Base-by-base conservation (phyloP, 2,329 filamentous ascomycete genomes). In the Xylariaceae sp. region DNA sequence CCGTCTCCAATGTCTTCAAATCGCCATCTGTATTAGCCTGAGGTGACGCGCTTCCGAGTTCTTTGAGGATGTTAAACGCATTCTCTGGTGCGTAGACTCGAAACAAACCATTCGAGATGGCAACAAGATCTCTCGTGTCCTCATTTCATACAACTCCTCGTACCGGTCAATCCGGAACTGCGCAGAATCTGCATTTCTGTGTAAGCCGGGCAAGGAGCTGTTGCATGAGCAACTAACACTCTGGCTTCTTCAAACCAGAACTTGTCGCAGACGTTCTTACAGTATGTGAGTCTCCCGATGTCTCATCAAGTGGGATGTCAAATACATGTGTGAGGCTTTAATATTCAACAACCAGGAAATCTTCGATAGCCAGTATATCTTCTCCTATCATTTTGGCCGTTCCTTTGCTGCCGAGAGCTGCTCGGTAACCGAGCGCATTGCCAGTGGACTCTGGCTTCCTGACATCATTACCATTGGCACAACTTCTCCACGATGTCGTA, bases 231-330 rank as follows among this genome's bases (percentile, higher is more conserved):
- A 50, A 44, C 57, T 11, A 57, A 48, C 5, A 52, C 52, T 23
- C 56, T 55, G 23, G 51, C 51, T 49, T 59, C 57, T 17, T 60
- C 51, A 51, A 62, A 53, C 60, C 51, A 62, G 30, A 48, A 37
- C 11, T n/a, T 4, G 54, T 17, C 10, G 55, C 35, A 4, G 2
- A 18, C 17, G 57, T 60, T 55, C 58, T 62, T 48, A n/a, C 17
- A 8, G 49, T 47, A 48, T 54, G 61, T 30, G 60, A 56, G 48
- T 60, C 55, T 9, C 41, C 37, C 54, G 55, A 57, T 11, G 10
- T 39, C 30, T 62, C 48, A 51, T 60, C 54, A 15, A 60, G 60
- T 8, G 55, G 55, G 18, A 60, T 54, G 17, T 56, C 61, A 48
- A 62, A 58, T 8, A 56, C 44, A 18, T 45, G 52, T 23, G 55